Evolutionary conservation across 139 green algal species (phyloP).

Genomic region (Chlorella ohadii): DNA sequence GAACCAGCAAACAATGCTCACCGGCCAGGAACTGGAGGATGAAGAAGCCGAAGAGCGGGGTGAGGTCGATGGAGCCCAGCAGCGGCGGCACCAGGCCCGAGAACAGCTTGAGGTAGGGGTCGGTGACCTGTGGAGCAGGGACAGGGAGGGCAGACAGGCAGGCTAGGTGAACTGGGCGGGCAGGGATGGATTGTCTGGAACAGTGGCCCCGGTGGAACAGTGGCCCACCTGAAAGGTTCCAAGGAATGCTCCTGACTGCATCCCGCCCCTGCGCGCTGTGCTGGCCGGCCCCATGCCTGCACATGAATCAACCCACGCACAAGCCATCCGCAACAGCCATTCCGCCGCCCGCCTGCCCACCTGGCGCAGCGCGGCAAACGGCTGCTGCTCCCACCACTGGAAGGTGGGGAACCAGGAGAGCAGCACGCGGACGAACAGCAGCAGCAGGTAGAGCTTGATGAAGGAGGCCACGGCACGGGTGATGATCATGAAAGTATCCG

Average conservation of each 20-base stretch:
- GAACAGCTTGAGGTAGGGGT: slow-evolving; percentile 99
- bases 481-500: slow-evolving; percentile 59
- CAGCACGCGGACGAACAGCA: slow-evolving; percentile 95
- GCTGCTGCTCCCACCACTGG: slow-evolving; percentile 91
- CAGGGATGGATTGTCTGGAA: no score
- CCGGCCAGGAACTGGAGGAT: slow-evolving; percentile 86
- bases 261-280: no score
- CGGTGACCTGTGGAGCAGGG: slow-evolving; percentile 82
- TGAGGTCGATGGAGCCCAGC: slow-evolving; percentile 97
- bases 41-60: slow-evolving; percentile 96
- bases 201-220: no score
- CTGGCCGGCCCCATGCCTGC: no score
- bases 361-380: slow-evolving; percentile 91
- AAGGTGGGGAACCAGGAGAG: slow-evolving; percentile 97
- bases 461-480: slow-evolving; percentile 62
- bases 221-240: no score
- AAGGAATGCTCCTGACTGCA: no score
- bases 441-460: slow-evolving; percentile 92
- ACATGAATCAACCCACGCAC: no score
- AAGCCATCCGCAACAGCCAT: no score
- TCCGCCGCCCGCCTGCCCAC: slow-evolving; percentile 49
- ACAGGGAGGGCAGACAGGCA: neutral
- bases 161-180: no score
- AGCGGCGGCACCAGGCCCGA: slow-evolving; percentile 92
- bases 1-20: no score